Percentiles rank a stretch among this genome's conserved stretches.
These are phyloP conservation scores for Apostasia ramifera DNA, from an alignment of 106 monocot species.

Conservation along the genomic window DNA sequence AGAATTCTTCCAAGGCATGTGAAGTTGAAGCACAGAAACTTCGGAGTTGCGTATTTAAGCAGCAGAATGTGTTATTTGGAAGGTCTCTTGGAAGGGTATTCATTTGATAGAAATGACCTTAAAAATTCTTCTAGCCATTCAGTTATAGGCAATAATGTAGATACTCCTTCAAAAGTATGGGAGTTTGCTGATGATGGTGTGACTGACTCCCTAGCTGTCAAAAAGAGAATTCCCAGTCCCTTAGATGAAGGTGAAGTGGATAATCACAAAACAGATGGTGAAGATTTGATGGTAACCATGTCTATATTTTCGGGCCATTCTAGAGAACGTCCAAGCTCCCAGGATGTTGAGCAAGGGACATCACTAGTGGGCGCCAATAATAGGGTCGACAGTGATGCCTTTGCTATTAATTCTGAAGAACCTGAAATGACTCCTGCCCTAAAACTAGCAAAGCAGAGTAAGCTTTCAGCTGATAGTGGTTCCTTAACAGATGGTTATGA, in stretches of 20 bases:
- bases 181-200: constrained; percentile 25
- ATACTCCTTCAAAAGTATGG: constrained; percentile 20
- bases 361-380: not conserved
- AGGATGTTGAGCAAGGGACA: not conserved
- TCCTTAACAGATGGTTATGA: constrained; percentile 30
- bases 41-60: constrained; percentile 15
- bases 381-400: not conserved
- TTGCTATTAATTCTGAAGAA: not conserved
- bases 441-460: constrained; percentile 1
- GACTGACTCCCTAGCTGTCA: constrained; percentile 7
- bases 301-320: not conserved
- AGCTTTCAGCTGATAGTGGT: constrained; percentile 18
- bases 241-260: constrained; percentile 13
- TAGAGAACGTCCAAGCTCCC: not conserved
- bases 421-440: constrained; percentile 4
- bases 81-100: constrained; percentile 39
- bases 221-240: constrained; percentile 14
- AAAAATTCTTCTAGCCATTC: constrained; percentile 23
- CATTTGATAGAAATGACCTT: constrained; percentile 30
- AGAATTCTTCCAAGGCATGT: constrained; percentile 35
- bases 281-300: constrained; percentile 6
- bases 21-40: constrained; percentile 52
- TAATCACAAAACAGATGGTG: constrained; percentile 1
- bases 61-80: constrained; percentile 37
- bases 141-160: constrained; percentile 19